Base-by-base conservation (phyloP, 169 alveolate species). In the Plasmodium gonderi region DNA sequence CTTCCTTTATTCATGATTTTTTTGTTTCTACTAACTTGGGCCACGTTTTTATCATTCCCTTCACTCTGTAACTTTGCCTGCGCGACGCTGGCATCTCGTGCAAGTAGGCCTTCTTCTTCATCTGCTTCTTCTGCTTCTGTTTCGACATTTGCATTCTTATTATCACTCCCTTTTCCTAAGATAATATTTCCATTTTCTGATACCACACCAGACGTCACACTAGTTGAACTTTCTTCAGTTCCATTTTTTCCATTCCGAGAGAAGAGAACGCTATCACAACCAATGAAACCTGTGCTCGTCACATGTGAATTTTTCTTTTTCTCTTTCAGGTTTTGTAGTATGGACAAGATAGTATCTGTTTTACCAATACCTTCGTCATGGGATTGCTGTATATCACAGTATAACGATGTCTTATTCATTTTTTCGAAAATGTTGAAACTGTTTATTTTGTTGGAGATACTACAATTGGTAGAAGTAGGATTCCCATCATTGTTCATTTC, bases 361-460 rank as follows among this genome's bases (percentile, higher is more conserved):
- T 36, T 79, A 2, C 14, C 45, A n/a, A 7, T 54, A 12, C 60
- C 44, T 8, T 47, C 20, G 54, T 7, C 7, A 65, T 31, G 14
- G 67, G 17, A 33, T 9, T 11, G 49, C n/a, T 9, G 7, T 60
- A 20, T 44, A 65, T 79, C 80, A 5, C 42, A 23, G 45, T 90
- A 90, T 38, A 90, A 77, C 17, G 90, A 90, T 7, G 74, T 42
- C 29, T 79, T 69, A n/a, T 93, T 91, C 33, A 94, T 77, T 38
- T 85, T 77, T 78, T 94, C 91, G 69, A 90, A 94, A 38, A 80
- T 44, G 29, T 81, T 60, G 3, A 42, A 77, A 51, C 87, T 72
- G 20, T 82, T 69, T 8, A 2, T 51, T 17, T 42, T 68, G 72
- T 45, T 65, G 77, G 29, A 36, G 9, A 11, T 80, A 79, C 7